Conservation (phyloP, 2,329 filamentous ascomycete genomes). For the Fusarium albosuccineum region DNA sequence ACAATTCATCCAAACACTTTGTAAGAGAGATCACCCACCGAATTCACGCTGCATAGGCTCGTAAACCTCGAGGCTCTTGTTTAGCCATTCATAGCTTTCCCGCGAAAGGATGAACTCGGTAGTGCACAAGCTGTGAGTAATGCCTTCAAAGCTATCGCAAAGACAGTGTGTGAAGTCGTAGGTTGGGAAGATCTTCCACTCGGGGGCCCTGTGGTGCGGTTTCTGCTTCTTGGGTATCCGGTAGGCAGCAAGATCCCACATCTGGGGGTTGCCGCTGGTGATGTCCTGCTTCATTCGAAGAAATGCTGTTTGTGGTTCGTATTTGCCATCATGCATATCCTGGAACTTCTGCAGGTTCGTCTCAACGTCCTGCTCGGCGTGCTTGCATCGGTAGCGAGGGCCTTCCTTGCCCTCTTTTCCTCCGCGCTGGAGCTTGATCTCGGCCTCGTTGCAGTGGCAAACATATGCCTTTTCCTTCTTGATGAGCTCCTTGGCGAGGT, state of each 20-base stretch:
- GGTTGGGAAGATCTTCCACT: conserved; percentile 95
- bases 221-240: conserved; percentile 79
- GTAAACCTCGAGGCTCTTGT: conserved; percentile 84
- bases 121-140: conserved; percentile 93
- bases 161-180: conserved; percentile 95
- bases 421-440: conserved; percentile 89
- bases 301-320: conserved; percentile 85
- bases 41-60: conserved; percentile 95
- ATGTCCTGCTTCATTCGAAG: conserved; percentile 95
- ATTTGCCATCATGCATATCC: conserved; percentile 92
- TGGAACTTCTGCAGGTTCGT: conserved; percentile 86
- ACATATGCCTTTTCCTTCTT: conserved; percentile 80
- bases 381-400: conserved; percentile 82
- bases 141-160: conserved; percentile 91
- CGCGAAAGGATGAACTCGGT: conserved; percentile 90
- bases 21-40: conserved; percentile 47
- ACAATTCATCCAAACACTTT: not conserved
- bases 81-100: conserved; percentile 91
- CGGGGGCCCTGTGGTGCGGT: conserved; percentile 83
- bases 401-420: conserved; percentile 74
- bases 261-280: conserved; percentile 86
- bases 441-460: conserved; percentile 85
- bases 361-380: conserved; percentile 80
- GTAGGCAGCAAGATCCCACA: conserved; percentile 97
- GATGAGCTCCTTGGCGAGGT: conserved; percentile 88